phyloP scores from a whole-genome alignment of 148 eudicot species.

The Rhododendron simsii region DNA sequence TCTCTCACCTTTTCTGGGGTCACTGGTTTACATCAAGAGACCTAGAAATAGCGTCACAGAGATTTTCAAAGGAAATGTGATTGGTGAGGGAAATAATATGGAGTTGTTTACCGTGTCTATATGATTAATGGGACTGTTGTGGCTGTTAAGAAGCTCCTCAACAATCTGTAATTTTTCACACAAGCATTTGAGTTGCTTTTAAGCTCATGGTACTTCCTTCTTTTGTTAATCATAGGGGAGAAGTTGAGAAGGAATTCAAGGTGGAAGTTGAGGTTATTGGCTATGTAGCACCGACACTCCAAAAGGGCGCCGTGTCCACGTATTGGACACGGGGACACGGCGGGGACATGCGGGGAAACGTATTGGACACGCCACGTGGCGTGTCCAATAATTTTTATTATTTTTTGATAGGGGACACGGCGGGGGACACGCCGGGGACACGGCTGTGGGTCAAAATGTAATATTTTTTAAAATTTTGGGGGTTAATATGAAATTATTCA shows the following conservation, averaged over 20 bases:
- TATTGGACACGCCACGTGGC: no score
- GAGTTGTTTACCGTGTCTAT: constrained; percentile 64
- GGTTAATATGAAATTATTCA: no score
- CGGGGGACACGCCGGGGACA: no score
- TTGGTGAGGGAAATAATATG: constrained; percentile 82
- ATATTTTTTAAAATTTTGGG: no score
- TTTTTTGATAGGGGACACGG: no score
- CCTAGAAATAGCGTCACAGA: constrained; percentile 62
- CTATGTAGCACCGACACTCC: no score
- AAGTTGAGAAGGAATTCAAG: constrained; percentile 78
- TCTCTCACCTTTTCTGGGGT: constrained; percentile 84
- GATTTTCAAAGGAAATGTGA: constrained; percentile 63
- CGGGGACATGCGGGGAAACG: no score
- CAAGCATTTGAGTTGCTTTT: not conserved
- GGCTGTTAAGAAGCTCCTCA: constrained; percentile 78
- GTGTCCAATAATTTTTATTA: no score
- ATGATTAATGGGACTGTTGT: constrained; percentile 64
- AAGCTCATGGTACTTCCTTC: not conserved
- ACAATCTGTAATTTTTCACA: constrained; percentile 56
- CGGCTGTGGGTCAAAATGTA: no score
- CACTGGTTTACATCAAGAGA: constrained; percentile 89
- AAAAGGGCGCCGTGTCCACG: no score
- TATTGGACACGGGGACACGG: no score
- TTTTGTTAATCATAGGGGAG: constrained; percentile 37
- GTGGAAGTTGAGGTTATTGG: constrained; percentile 92